A percentile compares a stretch with the other conserved stretches of the same genome.
These are phyloP conservation scores for Tardiomyces blankii DNA, from an alignment of 1,139 yeast species.

Conservation along the genomic window DNA sequence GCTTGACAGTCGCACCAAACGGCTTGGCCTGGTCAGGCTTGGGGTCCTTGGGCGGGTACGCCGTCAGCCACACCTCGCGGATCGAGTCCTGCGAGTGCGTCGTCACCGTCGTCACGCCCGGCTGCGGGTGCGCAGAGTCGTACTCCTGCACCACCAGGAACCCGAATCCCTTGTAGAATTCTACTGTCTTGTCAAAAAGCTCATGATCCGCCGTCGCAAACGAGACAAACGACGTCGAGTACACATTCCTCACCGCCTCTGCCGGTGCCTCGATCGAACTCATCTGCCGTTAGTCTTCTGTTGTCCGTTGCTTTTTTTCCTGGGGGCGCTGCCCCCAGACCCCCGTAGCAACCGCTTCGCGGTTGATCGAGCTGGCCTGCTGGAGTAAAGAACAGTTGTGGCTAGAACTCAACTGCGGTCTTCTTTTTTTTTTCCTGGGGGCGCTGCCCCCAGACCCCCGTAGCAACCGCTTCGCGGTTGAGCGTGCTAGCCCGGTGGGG, in stretches of 20 bases:
- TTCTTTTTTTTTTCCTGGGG: no score
- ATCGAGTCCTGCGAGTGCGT: slow-evolving; percentile 19
- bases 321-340: no score
- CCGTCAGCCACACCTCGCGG: slow-evolving; percentile 11
- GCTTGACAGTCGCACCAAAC: slow-evolving; percentile 21
- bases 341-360: no score
- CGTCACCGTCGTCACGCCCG: slow-evolving; percentile 17
- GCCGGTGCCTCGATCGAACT: background rate
- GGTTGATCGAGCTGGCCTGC: no score
- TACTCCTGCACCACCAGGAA: slow-evolving; percentile 38
- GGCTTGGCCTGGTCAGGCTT: slow-evolving; percentile 21
- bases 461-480: no score
- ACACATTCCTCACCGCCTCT: background rate
- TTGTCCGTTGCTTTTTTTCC: no score
- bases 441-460: no score
- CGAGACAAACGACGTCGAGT: slow-evolving; percentile 34
- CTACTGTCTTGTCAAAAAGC: slow-evolving; percentile 34
- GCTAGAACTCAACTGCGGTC: no score
- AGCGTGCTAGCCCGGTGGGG: no score
- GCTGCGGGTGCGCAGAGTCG: slow-evolving; percentile 21
- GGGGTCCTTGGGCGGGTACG: slow-evolving; percentile 7
- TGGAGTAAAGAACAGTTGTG: no score
- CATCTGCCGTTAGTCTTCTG: background rate
- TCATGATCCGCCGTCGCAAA: slow-evolving; percentile 43
- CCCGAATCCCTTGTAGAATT: slow-evolving; percentile 49